A percentile compares a stretch with the other conserved stretches of the same genome.
Evolutionary conservation across 805 yeast genomes (phyloP).

Genomic region (Hanseniaspora clermontiae): DNA sequence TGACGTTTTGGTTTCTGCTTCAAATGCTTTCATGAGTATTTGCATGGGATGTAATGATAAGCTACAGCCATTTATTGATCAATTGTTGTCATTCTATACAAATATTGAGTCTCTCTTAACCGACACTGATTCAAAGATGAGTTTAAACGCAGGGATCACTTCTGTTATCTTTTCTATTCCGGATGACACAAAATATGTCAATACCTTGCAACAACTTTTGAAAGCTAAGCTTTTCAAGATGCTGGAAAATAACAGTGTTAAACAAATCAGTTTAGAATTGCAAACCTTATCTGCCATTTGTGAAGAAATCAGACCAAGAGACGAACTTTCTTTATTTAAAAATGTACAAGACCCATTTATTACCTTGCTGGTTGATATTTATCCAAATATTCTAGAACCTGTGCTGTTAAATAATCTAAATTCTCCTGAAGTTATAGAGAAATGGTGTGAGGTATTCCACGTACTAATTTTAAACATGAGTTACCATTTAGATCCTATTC

Average conservation of each 20-base stretch:
- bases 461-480: constrained; percentile 5
- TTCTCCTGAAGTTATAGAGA: constrained; percentile 1
- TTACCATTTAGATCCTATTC: constrained; percentile 31
- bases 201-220: background rate
- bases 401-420: background rate
- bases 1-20: constrained; percentile 64
- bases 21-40: constrained; percentile 86
- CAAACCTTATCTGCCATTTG: constrained; percentile 6
- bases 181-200: background rate
- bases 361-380: constrained; percentile 1
- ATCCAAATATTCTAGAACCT: constrained; percentile 5
- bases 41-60: constrained; percentile 77
- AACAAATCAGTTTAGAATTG: background rate
- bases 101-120: constrained; percentile 2
- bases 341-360: constrained; percentile 1
- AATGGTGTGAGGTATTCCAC: background rate
- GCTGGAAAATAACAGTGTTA: background rate
- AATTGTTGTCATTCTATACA: constrained; percentile 56
- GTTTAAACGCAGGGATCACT: constrained; percentile 59
- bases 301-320: constrained; percentile 11
- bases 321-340: background rate
- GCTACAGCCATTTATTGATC: constrained; percentile 56
- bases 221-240: background rate
- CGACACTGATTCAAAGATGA: constrained; percentile 44
- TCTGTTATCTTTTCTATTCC: constrained; percentile 7